phyloP scores from a whole-genome alignment of 2,329 filamentous ascomycete genomes.

The Pleomassaria siparia region DNA sequence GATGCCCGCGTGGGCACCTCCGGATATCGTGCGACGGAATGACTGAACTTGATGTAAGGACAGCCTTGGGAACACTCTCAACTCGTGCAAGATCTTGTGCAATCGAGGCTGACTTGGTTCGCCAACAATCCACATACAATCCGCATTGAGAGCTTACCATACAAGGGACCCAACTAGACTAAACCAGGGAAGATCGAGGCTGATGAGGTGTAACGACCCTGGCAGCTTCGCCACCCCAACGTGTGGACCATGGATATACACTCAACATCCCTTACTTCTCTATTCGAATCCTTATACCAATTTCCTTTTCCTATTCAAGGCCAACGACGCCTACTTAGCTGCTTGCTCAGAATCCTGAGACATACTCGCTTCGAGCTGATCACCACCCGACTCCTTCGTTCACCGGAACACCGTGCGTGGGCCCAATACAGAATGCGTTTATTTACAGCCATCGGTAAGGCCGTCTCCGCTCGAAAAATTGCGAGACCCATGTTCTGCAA shows the following conservation, averaged over 20 bases:
- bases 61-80: no score
- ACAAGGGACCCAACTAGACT: no score
- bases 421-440: conserved; percentile 1
- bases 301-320: neutral
- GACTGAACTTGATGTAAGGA: neutral
- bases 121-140: no score
- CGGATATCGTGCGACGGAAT: neutral
- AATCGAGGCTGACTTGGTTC: no score
- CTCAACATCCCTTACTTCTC: neutral
- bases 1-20: neutral
- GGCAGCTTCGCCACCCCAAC: neutral
- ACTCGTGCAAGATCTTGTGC: no score
- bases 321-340: neutral
- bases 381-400: neutral
- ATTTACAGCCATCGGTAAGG: conserved; percentile 1
- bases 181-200: no score
- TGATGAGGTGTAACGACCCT: neutral
- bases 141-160: no score
- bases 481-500: neutral
- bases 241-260: neutral
- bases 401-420: no score
- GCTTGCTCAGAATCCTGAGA: neutral
- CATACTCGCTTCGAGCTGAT: neutral
- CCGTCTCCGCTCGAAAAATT: neutral
- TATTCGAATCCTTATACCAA: neutral